These are phyloP conservation scores for Cercospora janseana DNA, from an alignment of 2,329 filamentous ascomycete species.

Conservation along the genomic window DNA sequence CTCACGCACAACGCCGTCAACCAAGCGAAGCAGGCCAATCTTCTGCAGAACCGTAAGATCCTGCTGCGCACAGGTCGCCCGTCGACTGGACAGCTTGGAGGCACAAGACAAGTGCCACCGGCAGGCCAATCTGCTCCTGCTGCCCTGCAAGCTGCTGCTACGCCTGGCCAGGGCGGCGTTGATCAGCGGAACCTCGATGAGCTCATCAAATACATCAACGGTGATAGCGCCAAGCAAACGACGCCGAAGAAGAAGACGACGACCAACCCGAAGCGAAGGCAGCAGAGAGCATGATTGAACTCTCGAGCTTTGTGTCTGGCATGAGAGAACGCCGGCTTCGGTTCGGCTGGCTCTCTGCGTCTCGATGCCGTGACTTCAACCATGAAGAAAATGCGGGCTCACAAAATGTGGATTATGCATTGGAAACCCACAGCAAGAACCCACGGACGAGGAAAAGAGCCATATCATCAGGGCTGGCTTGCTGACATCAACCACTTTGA, in stretches of 20 bases:
- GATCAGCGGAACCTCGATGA: conserved; percentile 81
- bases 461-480: no score
- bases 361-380: no score
- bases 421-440: no score
- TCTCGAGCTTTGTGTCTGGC: not conserved
- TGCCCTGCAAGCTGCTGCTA: conserved; percentile 13
- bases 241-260: conserved; percentile 50
- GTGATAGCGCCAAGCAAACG: conserved; percentile 48
- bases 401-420: no score
- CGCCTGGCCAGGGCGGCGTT: conserved; percentile 31
- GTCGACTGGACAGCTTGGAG: conserved; percentile 54
- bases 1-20: conserved; percentile 92
- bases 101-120: conserved; percentile 61
- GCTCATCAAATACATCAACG: conserved; percentile 91
- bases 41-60: conserved; percentile 33
- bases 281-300: conserved; percentile 22
- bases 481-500: no score
- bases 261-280: conserved; percentile 45
- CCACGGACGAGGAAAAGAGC: no score
- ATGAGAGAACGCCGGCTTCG: not conserved
- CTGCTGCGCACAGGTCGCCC: conserved; percentile 27
- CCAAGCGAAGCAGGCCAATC: conserved; percentile 80
- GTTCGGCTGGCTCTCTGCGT: no score
- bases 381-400: no score
- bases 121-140: conserved; percentile 39